phyloP scores from a whole-genome alignment of 371 early-diverging fungal genomes.

The Actinomortierella wolfii region DNA sequence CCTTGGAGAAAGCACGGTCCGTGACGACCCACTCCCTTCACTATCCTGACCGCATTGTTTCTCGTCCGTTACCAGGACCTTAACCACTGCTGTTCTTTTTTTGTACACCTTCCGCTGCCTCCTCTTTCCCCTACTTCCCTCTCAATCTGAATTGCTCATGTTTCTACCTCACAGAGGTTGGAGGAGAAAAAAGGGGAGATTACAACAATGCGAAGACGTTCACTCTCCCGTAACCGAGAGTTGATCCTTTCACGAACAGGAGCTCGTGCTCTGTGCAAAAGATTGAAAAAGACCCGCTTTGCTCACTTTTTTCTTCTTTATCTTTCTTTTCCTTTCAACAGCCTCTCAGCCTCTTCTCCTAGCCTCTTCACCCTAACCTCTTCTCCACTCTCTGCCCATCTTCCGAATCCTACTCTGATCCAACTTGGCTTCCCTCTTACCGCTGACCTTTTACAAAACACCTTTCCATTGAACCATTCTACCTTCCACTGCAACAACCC shows the following conservation, averaged over 20 bases:
- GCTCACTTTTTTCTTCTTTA: not conserved
- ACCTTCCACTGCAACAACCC: not conserved
- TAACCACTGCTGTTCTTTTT: conserved; percentile 1
- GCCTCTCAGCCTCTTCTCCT: not conserved
- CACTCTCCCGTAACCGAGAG: not conserved
- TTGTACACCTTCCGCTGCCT: not conserved
- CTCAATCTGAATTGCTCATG: conserved; percentile 1
- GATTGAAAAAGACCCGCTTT: not conserved
- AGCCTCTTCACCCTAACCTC: not conserved
- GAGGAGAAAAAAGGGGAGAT: not conserved
- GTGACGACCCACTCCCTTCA: too few relatives aligned
- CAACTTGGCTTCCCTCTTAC: not conserved
- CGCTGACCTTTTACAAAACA: not conserved
- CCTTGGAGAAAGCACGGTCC: too few relatives aligned
- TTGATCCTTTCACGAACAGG: not conserved
- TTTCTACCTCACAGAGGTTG: not conserved
- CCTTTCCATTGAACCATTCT: too few relatives aligned
- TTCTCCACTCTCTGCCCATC: not conserved
- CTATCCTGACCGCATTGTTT: too few relatives aligned
- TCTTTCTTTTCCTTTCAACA: too few relatives aligned
- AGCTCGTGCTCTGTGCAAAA: conserved; percentile 1
- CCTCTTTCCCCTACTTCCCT: not conserved
- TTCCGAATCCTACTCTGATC: not conserved
- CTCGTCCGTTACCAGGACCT: too few relatives aligned
- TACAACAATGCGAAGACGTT: not conserved